A percentile compares a stretch with the other conserved stretches of the same genome.
Conservation (phyloP, 2,329 filamentous ascomycete species). For the Beauveria varroae region DNA sequence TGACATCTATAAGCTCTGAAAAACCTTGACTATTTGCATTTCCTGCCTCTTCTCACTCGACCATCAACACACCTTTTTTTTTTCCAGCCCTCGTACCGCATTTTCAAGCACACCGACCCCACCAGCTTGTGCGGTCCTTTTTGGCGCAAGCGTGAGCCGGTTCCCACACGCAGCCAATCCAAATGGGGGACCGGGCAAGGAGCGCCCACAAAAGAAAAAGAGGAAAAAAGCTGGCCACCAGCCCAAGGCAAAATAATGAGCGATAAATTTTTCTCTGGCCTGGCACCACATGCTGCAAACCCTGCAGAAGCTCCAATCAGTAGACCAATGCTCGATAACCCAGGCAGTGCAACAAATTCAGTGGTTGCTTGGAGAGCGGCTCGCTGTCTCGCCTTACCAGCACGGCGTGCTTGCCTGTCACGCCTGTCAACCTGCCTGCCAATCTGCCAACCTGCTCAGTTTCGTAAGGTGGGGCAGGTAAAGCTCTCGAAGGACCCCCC, state of each 20-base stretch:
- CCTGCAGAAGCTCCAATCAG: background rate
- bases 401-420: no score
- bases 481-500: conserved; percentile 1
- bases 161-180: conserved; percentile 5
- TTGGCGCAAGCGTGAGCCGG: conserved; percentile 3
- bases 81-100: background rate
- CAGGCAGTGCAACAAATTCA: background rate
- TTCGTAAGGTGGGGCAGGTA: conserved; percentile 6
- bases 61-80: background rate
- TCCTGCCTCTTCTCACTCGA: background rate
- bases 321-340: background rate
- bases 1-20: background rate
- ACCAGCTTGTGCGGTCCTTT: conserved; percentile 8
- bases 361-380: background rate
- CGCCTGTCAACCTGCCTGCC: background rate
- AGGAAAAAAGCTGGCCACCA: conserved; percentile 6
- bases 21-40: background rate
- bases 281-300: background rate
- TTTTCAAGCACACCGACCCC: conserved; percentile 2
- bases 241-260: conserved; percentile 3
- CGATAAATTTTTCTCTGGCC: conserved; percentile 7
- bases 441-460: background rate
- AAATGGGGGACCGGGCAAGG: background rate
- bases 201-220: conserved; percentile 6
- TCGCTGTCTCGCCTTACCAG: background rate